A percentile compares a stretch with the other conserved stretches of the same genome.
These are phyloP conservation scores for Urtica urens DNA, from an alignment of 306 rosid species.

Conservation along the genomic window DNA sequence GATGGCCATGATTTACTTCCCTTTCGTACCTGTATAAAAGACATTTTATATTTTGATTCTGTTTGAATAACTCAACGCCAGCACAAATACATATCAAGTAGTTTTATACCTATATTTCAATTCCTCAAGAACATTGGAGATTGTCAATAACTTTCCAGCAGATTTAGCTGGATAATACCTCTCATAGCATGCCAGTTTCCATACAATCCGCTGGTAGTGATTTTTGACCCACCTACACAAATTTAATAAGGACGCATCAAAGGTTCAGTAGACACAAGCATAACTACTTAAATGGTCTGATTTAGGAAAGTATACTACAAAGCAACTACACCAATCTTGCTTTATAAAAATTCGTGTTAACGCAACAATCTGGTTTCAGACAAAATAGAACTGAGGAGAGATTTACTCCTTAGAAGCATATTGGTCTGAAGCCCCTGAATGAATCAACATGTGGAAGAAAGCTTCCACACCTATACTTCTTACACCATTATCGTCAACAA, in stretches of 20 bases:
- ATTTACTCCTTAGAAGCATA: constrained; percentile 67
- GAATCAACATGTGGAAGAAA: constrained; percentile 46
- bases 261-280: background rate
- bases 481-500: constrained; percentile 37
- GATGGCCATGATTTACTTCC: constrained; percentile 85
- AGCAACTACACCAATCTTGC: too few relatives aligned
- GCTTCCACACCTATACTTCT: constrained; percentile 49
- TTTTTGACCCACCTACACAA: constrained; percentile 67
- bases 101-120: constrained; percentile 78
- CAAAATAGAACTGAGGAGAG: constrained; percentile 10
- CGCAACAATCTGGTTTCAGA: background rate
- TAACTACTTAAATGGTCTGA: background rate
- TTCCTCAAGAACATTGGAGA: constrained; percentile 74
- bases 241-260: constrained; percentile 12
- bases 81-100: too few relatives aligned
- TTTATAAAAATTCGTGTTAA: background rate
- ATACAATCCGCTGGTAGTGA: constrained; percentile 89
- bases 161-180: constrained; percentile 44
- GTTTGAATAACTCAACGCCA: too few relatives aligned
- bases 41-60: too few relatives aligned
- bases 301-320: background rate
- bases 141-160: constrained; percentile 41
- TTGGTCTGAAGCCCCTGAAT: constrained; percentile 49
- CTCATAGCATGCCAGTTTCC: constrained; percentile 89
- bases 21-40: constrained; percentile 57